Base-by-base conservation (phyloP, 352 stramenopile genomes). In the Pythium utonaiense region DNA sequence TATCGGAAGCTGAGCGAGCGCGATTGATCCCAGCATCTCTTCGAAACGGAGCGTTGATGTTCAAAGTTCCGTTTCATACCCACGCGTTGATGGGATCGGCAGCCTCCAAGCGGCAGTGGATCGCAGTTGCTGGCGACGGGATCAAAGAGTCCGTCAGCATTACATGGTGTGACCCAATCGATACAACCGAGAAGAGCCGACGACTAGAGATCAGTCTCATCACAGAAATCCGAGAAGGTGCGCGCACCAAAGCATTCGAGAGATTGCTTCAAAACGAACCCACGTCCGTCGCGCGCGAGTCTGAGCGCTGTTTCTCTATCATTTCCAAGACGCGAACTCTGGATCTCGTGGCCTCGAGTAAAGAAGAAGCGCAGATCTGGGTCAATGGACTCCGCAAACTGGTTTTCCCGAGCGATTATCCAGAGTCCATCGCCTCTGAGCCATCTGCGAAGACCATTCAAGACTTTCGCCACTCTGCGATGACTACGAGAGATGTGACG, bases 21-120 rank as follows among this genome's bases (percentile, higher is more conserved):
- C 21, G 34, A 17, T 24, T 45, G 24, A 64, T 90, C 41, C 79
- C 79, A 30, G 16, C 71, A 0, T 66, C 66, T 42, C 70, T 95
- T 17, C 53, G 62, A 22, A 80, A 82, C 56, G 86, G 86, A 7
- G 67, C 73, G 7, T 53, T 93, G 30, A 78, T 93, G 54, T 92
- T 81, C 60, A 95, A 95, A 60, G 73, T 93, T 1, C 82, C 86
- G 13, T 95, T 83, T 33, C 83, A 93, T 56, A 73, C 66, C 0
- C 75, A 75, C 34, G 76, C 68, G 31, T 48, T 88, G 16, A 64
- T 82, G 25, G 49, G 62, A 1, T 50, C 68, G 31, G 65, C 45
- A 19, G 67, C 77, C 0, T 66, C 51, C 19, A 64, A 69, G 28
- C 71, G 86, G 1, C 78, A 93, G 63, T 94, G 84, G 84, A 74